A percentile compares a stretch with the other conserved stretches of the same genome.
Evolutionary conservation across 2,329 filamentous ascomycete genomes (phyloP).

Genomic region (Intubia oerlemansii): DNA sequence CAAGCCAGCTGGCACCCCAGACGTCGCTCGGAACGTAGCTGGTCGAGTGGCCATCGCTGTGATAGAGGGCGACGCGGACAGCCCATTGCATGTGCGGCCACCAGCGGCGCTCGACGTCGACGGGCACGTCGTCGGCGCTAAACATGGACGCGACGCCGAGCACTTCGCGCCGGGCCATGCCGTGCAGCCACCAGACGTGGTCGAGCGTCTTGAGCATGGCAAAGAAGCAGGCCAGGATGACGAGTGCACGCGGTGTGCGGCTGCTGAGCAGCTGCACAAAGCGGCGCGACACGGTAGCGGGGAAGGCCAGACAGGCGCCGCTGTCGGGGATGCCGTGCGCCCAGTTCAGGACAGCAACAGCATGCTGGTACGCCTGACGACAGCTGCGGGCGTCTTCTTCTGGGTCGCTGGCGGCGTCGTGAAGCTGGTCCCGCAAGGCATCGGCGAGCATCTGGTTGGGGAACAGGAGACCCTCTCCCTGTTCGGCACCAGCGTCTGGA

Average conservation of each 20-base stretch:
- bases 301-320: conserved; percentile 37
- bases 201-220: conserved; percentile 41
- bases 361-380: conserved; percentile 39
- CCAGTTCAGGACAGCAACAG: conserved; percentile 46
- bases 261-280: conserved; percentile 38
- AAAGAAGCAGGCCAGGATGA: conserved; percentile 45
- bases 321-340: conserved; percentile 38
- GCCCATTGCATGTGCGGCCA: conserved; percentile 42
- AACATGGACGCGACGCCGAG: conserved; percentile 39
- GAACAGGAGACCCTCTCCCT: no score
- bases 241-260: conserved; percentile 37
- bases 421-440: conserved; percentile 11
- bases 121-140: conserved; percentile 26
- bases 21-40: conserved; percentile 30
- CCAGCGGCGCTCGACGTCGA: conserved; percentile 23
- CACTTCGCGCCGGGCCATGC: conserved; percentile 43
- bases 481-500: not conserved
- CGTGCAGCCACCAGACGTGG: conserved; percentile 47
- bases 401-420: conserved; percentile 2
- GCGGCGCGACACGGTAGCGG: conserved; percentile 38
- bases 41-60: conserved; percentile 22
- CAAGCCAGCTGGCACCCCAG: conserved; percentile 16
- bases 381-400: conserved; percentile 15
- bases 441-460: conserved; percentile 11
- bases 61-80: conserved; percentile 34